Evolutionary conservation across 2,329 filamentous ascomycete genomes (phyloP).

Genomic region (Diatrype stigma): DNA sequence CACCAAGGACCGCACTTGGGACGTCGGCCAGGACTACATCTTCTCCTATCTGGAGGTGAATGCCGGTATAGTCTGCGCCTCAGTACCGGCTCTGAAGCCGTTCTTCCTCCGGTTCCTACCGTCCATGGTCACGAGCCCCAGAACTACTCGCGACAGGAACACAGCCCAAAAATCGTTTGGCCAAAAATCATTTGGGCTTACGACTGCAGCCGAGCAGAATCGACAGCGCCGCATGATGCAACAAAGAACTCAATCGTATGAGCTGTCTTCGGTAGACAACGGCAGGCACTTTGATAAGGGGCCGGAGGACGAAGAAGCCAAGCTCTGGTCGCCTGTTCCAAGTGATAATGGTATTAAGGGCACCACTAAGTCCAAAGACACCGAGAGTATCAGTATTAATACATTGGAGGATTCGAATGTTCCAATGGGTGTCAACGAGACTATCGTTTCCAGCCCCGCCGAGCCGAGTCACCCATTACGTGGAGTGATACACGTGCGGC

Average conservation of each 20-base stretch:
- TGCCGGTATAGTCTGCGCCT: conserved; percentile 4
- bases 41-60: conserved; percentile 4
- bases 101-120: conserved; percentile 16
- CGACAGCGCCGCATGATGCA: conserved; percentile 10
- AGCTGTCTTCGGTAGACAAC: conserved; percentile 6
- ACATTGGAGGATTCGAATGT: background rate
- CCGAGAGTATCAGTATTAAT: background rate
- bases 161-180: background rate
- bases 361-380: background rate
- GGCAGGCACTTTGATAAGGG: conserved; percentile 1
- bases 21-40: conserved; percentile 3
- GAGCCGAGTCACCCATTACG: background rate
- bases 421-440: background rate
- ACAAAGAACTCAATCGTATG: conserved; percentile 11
- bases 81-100: conserved; percentile 15
- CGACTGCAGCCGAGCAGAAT: conserved; percentile 6
- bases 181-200: conserved; percentile 1
- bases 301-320: conserved; percentile 4
- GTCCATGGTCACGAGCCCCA: conserved; percentile 1
- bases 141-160: background rate
- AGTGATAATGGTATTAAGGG: background rate
- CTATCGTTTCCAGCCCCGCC: background rate
- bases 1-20: conserved; percentile 3
- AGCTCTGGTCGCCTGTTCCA: conserved; percentile 6
- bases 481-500: background rate